A percentile compares a stretch with the other conserved stretches of the same genome.
phyloP scores from a whole-genome alignment of 2,329 filamentous ascomycete genomes.

The Fusarium mexicanum region DNA sequence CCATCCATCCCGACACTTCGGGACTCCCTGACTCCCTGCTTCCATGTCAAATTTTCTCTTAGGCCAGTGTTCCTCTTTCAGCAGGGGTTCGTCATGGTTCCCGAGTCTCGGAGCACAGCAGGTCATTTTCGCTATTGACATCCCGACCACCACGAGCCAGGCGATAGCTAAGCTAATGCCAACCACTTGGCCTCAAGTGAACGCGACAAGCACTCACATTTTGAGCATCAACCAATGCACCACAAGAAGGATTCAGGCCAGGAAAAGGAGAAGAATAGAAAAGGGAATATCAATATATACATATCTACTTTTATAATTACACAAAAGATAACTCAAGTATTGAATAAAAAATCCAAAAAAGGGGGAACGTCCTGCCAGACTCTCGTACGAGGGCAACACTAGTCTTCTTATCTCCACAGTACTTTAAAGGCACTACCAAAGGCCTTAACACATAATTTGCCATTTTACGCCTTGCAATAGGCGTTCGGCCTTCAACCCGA shows the following conservation, averaged over 20 bases:
- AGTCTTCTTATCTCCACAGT: not conserved
- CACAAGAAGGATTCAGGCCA: not conserved
- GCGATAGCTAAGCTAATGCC: not conserved
- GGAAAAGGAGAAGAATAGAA: not conserved
- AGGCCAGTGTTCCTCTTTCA: not conserved
- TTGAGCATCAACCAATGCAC: not conserved
- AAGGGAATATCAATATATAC: not conserved
- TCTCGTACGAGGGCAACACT: not conserved
- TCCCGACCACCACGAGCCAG: not conserved
- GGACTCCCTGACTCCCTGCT: conserved; percentile 40
- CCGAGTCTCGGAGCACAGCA: not conserved
- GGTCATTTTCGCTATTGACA: not conserved
- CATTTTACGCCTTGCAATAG: not conserved
- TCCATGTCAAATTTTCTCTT: not conserved
- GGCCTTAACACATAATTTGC: not conserved
- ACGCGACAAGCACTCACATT: not conserved
- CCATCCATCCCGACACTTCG: conserved; percentile 32
- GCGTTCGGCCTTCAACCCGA: not conserved
- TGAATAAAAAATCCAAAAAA: not conserved
- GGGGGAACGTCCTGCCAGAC: not conserved
- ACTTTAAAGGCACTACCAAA: conserved; percentile 28
- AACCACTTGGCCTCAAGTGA: not conserved
- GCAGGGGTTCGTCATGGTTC: conserved; percentile 20
- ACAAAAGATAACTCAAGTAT: not conserved
- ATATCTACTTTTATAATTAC: too few species aligned